Percentiles rank a stretch among this genome's conserved stretches.
Conservation (phyloP, 306 rosid species). For the Lathyrus oleraceus region DNA sequence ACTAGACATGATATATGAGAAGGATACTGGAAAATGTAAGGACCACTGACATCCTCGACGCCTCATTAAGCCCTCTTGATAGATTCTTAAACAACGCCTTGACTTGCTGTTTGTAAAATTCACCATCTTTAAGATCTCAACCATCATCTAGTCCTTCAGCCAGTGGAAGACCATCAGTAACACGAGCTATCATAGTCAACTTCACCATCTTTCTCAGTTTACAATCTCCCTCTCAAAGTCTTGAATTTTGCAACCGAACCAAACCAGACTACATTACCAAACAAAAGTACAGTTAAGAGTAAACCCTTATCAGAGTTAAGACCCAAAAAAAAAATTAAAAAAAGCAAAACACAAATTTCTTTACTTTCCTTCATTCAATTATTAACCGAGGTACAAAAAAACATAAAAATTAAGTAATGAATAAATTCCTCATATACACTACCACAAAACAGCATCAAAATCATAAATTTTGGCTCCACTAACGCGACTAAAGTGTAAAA, state of each 20-base stretch:
- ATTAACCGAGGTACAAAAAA: not conserved
- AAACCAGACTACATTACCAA: slow-evolving; percentile 22
- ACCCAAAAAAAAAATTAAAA: not conserved
- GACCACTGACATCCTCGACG: slow-evolving; percentile 96
- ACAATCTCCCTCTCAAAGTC: slow-evolving; percentile 35
- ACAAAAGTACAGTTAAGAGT: slow-evolving; percentile 30
- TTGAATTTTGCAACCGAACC: slow-evolving; percentile 28
- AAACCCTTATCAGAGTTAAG: not conserved
- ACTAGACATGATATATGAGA: slow-evolving; percentile 30
- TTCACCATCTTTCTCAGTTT: slow-evolving; percentile 80
- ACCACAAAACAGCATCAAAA: slow-evolving; percentile 17
- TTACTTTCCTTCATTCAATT: not conserved
- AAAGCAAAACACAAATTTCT: not conserved
- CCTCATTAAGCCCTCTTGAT: slow-evolving; percentile 81
- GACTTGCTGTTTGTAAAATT: slow-evolving; percentile 88
- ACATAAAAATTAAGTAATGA: not conserved
- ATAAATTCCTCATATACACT: not conserved
- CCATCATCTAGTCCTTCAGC: slow-evolving; percentile 95
- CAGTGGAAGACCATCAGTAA: slow-evolving; percentile 89
- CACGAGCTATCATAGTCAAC: slow-evolving; percentile 95
- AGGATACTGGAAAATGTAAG: slow-evolving; percentile 95
- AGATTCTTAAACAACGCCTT: slow-evolving; percentile 91
- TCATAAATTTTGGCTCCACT: not conserved
- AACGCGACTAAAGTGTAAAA: not conserved
- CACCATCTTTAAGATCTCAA: slow-evolving; percentile 74